Percentiles rank a stretch among this genome's conserved stretches.
Conservation (phyloP, 2,329 filamentous ascomycete genomes). For the Neofusicoccum sp. region DNA sequence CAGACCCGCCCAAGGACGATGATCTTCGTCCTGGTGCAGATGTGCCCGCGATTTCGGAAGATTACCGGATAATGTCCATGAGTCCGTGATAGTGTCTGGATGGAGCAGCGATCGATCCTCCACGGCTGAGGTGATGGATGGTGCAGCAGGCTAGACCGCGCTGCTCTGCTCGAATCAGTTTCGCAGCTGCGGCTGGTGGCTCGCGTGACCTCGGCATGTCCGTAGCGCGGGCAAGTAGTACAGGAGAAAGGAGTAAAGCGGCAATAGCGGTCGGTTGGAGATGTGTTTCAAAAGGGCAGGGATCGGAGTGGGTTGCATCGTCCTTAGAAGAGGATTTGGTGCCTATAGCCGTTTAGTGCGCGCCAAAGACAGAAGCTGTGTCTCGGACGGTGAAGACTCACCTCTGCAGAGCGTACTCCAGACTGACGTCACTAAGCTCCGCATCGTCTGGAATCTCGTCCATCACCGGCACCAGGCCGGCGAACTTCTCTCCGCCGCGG, state of each 20-base stretch:
- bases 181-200: not conserved
- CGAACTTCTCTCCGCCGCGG: slow-evolving; percentile 83
- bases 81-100: not conserved
- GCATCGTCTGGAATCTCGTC: slow-evolving; percentile 72
- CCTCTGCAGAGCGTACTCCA: slow-evolving; percentile 59
- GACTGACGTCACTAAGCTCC: slow-evolving; percentile 50
- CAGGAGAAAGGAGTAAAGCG: not conserved
- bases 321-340: slow-evolving; percentile 18
- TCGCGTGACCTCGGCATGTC: slow-evolving; percentile 1
- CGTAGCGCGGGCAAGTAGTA: not conserved
- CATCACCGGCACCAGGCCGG: slow-evolving; percentile 82
- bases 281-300: slow-evolving; percentile 10
- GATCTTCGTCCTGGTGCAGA: not conserved
- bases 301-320: not conserved
- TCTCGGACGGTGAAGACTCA: slow-evolving; percentile 34
- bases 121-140: not conserved
- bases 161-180: not conserved
- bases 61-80: not conserved
- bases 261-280: not conserved
- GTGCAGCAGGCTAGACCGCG: not conserved
- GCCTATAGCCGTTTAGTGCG: slow-evolving; percentile 7
- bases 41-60: not conserved
- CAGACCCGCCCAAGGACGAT: not conserved
- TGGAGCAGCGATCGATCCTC: not conserved
- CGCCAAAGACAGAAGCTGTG: not conserved